phyloP scores from a whole-genome alignment of 2,329 filamentous ascomycete species.

The Botrytis elliptica region DNA sequence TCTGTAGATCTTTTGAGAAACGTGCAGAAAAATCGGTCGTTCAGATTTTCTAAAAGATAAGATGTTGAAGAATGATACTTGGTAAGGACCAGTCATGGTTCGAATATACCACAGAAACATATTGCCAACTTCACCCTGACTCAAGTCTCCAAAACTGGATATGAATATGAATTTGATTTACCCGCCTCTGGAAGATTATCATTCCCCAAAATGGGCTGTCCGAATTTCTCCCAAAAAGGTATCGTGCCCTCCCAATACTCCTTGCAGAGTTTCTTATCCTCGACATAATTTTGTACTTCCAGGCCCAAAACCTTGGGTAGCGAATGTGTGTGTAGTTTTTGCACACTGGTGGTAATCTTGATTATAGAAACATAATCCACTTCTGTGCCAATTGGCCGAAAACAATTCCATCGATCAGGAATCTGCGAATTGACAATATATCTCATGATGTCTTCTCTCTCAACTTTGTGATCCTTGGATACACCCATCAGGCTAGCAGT shows the following conservation, averaged over 20 bases:
- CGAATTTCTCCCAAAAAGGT: background rate
- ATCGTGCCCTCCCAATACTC: background rate
- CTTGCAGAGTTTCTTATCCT: background rate
- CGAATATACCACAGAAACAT: too few species aligned
- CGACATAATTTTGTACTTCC: background rate
- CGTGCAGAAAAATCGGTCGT: fast-evolving
- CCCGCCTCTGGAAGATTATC: background rate
- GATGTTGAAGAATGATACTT: fast-evolving
- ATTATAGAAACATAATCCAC: background rate
- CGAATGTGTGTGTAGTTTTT: background rate
- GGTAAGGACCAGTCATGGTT: too few species aligned
- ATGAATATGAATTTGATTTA: background rate
- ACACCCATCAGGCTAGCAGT: background rate
- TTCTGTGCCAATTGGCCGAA: background rate
- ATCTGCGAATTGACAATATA: background rate
- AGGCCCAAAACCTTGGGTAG: background rate
- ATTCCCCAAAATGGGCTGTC: background rate
- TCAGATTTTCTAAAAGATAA: background rate
- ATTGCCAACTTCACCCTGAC: background rate
- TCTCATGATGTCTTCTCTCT: background rate
- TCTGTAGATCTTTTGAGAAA: background rate
- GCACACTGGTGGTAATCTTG: background rate
- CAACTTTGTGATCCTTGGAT: background rate
- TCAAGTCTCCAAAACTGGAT: background rate
- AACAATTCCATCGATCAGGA: background rate